phyloP scores from a whole-genome alignment of 2,329 filamentous ascomycete genomes.

The Diaporthe amygdali region DNA sequence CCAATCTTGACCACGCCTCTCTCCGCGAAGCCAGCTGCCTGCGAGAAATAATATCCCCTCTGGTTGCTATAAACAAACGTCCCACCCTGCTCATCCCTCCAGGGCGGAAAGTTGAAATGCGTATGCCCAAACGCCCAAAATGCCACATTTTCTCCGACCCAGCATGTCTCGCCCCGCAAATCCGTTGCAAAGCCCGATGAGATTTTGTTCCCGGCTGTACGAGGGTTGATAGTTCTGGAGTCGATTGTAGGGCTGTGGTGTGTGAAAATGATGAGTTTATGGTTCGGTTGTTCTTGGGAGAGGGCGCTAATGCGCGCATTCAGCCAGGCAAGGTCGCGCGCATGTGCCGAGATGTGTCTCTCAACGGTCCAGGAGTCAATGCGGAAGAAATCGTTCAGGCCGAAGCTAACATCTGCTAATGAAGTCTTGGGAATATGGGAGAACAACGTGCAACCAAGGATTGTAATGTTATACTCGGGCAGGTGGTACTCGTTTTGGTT shows the following conservation, averaged over 20 bases:
- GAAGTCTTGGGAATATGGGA: not conserved
- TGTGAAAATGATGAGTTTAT: constrained; percentile 29
- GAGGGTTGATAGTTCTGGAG: constrained; percentile 24
- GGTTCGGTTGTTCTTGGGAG: not conserved
- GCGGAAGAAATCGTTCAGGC: constrained; percentile 48
- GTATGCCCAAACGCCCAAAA: constrained; percentile 57
- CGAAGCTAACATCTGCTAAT: not conserved
- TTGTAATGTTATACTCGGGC: constrained; percentile 30
- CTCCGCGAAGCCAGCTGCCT: not conserved
- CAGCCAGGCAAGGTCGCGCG: constrained; percentile 32
- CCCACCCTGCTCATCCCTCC: constrained; percentile 25
- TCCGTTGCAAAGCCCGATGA: constrained; percentile 46
- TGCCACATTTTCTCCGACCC: constrained; percentile 38
- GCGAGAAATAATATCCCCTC: constrained; percentile 28
- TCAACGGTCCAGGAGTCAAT: constrained; percentile 36
- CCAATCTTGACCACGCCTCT: not conserved
- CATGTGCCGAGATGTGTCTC: constrained; percentile 30
- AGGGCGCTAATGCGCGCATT: constrained; percentile 29
- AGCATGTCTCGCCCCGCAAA: constrained; percentile 41
- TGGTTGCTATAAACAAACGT: constrained; percentile 31
- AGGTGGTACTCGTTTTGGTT: constrained; percentile 36
- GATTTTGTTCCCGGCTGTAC: constrained; percentile 27
- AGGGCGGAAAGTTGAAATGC: constrained; percentile 50
- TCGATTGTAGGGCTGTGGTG: constrained; percentile 32
- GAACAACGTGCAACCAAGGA: constrained; percentile 38